Percentiles rank a stretch among this genome's conserved stretches.
These are phyloP conservation scores for Francoa sonchifolia DNA, from an alignment of 441 rosid genomes.

Conservation along the genomic window DNA sequence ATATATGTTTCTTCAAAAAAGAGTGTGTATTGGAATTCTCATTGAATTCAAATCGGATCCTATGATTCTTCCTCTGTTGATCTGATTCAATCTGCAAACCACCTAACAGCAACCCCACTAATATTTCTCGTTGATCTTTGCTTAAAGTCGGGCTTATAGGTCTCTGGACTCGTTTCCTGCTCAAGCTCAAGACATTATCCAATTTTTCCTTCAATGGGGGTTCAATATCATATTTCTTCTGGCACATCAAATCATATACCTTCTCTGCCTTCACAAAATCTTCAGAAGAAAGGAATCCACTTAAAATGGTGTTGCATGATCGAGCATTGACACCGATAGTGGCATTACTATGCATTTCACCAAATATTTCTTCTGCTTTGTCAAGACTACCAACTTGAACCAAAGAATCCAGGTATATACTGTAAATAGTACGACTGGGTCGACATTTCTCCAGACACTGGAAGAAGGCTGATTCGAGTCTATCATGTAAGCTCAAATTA, in stretches of 20 bases:
- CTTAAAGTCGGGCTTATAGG: constrained; percentile 53
- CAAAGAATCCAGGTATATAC: constrained; percentile 63
- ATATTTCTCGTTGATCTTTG: constrained; percentile 65
- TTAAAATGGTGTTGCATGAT: constrained; percentile 64
- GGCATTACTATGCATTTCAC: constrained; percentile 30
- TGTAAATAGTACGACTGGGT: constrained; percentile 50
- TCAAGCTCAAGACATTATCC: constrained; percentile 40
- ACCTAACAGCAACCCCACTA: constrained; percentile 81
- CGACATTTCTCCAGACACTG: constrained; percentile 46
- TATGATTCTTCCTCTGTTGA: constrained; percentile 41
- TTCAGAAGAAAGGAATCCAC: constrained; percentile 48
- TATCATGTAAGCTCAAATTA: constrained; percentile 42
- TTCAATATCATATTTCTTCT: constrained; percentile 57
- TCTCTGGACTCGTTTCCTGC: constrained; percentile 41
- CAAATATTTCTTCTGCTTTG: constrained; percentile 56
- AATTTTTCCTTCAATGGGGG: constrained; percentile 50
- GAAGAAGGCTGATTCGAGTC: constrained; percentile 38
- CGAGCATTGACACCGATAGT: constrained; percentile 40
- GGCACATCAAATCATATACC: constrained; percentile 54
- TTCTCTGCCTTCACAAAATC: constrained; percentile 46
- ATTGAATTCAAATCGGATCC: constrained; percentile 49
- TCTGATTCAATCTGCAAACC: constrained; percentile 61
- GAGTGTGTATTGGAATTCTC: constrained; percentile 40
- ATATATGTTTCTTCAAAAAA: constrained; percentile 43
- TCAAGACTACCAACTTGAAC: constrained; percentile 36